phyloP scores from a whole-genome alignment of 768 basidiomycete genomes.

The Mycena belliarum region DNA sequence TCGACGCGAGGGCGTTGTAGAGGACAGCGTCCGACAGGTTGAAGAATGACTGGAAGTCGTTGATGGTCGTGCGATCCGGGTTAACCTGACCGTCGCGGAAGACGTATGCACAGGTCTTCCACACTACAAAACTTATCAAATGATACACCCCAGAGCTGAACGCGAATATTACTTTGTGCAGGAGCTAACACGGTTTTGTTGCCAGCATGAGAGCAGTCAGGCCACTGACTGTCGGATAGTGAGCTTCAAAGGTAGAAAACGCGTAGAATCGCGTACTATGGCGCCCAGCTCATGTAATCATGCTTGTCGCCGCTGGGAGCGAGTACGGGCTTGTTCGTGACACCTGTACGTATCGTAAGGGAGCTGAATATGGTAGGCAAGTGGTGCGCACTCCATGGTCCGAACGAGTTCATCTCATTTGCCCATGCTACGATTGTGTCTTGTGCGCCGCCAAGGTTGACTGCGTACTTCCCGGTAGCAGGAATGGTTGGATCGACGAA shows the following conservation, averaged over 20 bases:
- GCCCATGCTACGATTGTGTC: conserved; percentile 53
- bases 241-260: not conserved
- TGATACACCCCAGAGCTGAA: not conserved
- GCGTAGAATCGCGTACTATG: conserved; percentile 49
- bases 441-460: conserved; percentile 45
- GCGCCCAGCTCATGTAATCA: conserved; percentile 73
- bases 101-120: conserved; percentile 59
- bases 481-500: conserved; percentile 55
- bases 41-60: conserved; percentile 57
- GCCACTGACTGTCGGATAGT: conserved; percentile 50
- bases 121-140: conserved; percentile 37
- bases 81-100: conserved; percentile 64
- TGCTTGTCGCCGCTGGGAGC: conserved; percentile 57
- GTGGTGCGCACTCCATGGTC: conserved; percentile 50
- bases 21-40: conserved; percentile 48
- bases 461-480: conserved; percentile 40
- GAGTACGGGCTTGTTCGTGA: conserved; percentile 46
- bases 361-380: not conserved
- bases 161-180: conserved; percentile 43
- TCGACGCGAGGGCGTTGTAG: conserved; percentile 10
- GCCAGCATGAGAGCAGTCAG: conserved; percentile 57
- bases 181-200: conserved; percentile 57
- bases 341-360: conserved; percentile 36
- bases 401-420: conserved; percentile 38
- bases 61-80: conserved; percentile 57